Conservation (phyloP, 1,139 yeast species). For the Pneumocystis carinii region DNA sequence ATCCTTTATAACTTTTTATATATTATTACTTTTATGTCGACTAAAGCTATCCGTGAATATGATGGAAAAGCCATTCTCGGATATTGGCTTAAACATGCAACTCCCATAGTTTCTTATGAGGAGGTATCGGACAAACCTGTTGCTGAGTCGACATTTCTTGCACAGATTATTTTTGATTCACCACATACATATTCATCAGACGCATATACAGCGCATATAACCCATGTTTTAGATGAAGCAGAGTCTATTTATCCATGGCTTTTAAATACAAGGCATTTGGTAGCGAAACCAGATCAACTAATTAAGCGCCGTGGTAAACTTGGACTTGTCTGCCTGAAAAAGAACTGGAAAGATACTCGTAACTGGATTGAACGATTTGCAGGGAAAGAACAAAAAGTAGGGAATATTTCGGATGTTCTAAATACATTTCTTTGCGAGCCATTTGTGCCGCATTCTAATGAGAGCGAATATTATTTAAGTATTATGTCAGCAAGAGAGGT, state of each 20-base stretch:
- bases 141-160: slow-evolving; percentile 20
- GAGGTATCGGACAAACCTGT: slow-evolving; percentile 18
- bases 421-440: slow-evolving; percentile 34
- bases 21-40: slow-evolving; percentile 23
- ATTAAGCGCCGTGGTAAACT: slow-evolving; percentile 35
- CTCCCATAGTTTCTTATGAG: slow-evolving; percentile 23
- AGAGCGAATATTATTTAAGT: slow-evolving; percentile 34
- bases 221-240: slow-evolving; percentile 24
- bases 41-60: slow-evolving; percentile 34
- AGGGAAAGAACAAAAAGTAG: slow-evolving; percentile 28
- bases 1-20: not conserved
- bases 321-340: slow-evolving; percentile 32
- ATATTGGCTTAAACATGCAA: slow-evolving; percentile 30
- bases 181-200: slow-evolving; percentile 27
- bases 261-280: slow-evolving; percentile 27
- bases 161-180: slow-evolving; percentile 16
- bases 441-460: slow-evolving; percentile 33
- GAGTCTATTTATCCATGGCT: slow-evolving; percentile 32
- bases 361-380: slow-evolving; percentile 32
- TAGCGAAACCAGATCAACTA: slow-evolving; percentile 35
- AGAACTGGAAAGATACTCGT: slow-evolving; percentile 32
- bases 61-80: slow-evolving; percentile 35
- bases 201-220: slow-evolving; percentile 21
- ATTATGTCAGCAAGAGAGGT: slow-evolving; percentile 32
- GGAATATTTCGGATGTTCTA: slow-evolving; percentile 28